Percentiles rank a stretch among this genome's conserved stretches.
phyloP scores from a whole-genome alignment of 1,284 basidiomycete species.

The Ceratobasidium sp. region DNA sequence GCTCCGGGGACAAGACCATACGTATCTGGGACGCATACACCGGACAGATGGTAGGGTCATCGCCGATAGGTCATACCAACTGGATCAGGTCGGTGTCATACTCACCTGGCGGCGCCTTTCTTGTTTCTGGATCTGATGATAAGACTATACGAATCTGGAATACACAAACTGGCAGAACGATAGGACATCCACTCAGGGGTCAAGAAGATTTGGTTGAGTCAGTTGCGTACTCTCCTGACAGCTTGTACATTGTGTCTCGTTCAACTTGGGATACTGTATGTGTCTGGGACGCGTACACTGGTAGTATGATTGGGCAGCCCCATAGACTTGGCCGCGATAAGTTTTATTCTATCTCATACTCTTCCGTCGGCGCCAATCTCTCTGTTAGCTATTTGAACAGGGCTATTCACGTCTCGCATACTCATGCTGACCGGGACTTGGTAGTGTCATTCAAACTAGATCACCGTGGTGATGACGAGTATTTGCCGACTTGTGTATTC shows the following conservation, averaged over 20 bases:
- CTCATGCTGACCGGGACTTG: no score
- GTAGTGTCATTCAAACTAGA: no score
- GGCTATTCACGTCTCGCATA: no score
- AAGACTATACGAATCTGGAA: conserved; percentile 40
- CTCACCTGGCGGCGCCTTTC: conserved; percentile 3
- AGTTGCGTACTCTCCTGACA: conserved; percentile 13
- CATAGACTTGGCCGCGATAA: no score
- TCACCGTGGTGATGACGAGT: no score
- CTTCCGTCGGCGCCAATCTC: no score
- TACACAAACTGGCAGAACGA: neutral
- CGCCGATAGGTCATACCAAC: conserved; percentile 12
- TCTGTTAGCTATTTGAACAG: no score
- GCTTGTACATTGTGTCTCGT: neutral
- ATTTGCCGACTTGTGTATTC: no score
- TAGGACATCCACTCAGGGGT: neutral
- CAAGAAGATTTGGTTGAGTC: neutral
- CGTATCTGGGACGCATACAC: neutral
- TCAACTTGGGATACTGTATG: neutral
- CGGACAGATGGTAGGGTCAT: neutral
- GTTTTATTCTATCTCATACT: no score
- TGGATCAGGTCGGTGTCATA: conserved; percentile 20
- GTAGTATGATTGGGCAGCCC: no score
- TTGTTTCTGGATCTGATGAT: conserved; percentile 42
- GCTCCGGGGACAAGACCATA: neutral
- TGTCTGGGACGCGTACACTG: neutral